Conservation (phyloP, 306 rosid genomes). For the Cicer pinnatifidum region DNA sequence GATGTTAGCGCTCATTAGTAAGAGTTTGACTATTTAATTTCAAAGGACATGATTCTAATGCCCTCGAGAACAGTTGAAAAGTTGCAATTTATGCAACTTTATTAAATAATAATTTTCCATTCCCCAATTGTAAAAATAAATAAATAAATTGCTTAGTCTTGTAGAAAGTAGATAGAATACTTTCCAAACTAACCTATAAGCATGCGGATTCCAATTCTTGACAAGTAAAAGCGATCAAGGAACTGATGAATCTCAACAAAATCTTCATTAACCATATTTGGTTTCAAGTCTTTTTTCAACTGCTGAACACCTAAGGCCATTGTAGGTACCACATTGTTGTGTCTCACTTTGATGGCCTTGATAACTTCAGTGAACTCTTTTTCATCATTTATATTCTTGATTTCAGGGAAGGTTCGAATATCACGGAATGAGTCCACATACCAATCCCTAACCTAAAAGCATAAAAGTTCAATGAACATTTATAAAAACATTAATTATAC, state of each 20-base stretch:
- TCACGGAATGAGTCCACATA: conserved; percentile 94
- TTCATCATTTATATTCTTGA: conserved; percentile 71
- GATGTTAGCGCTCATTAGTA: too few relatives aligned
- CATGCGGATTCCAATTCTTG: conserved; percentile 98
- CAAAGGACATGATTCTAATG: too few relatives aligned
- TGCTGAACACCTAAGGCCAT: conserved; percentile 98
- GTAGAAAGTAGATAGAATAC: conserved; percentile 26
- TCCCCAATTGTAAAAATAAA: too few relatives aligned
- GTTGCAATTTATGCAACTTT: too few relatives aligned
- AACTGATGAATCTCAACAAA: conserved; percentile 85
- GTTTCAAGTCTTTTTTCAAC: conserved; percentile 71
- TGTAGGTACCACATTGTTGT: conserved; percentile 94
- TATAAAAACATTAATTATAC: conserved; percentile 25
- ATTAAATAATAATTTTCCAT: too few relatives aligned
- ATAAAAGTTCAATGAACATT: conserved; percentile 30
- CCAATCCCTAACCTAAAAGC: conserved; percentile 91
- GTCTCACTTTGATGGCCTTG: conserved; percentile 94
- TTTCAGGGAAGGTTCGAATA: conserved; percentile 76
- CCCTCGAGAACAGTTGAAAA: too few relatives aligned
- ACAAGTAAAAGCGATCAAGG: conserved; percentile 94
- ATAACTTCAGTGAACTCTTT: conserved; percentile 79
- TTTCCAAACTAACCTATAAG: conserved; percentile 71
- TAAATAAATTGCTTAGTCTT: conserved; percentile 5
- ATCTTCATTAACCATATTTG: conserved; percentile 60
- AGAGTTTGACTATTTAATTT: too few relatives aligned